Percentiles rank a stretch among this genome's conserved stretches.
phyloP scores from a whole-genome alignment of 345 rosid species.

The Gossypium arboreum region DNA sequence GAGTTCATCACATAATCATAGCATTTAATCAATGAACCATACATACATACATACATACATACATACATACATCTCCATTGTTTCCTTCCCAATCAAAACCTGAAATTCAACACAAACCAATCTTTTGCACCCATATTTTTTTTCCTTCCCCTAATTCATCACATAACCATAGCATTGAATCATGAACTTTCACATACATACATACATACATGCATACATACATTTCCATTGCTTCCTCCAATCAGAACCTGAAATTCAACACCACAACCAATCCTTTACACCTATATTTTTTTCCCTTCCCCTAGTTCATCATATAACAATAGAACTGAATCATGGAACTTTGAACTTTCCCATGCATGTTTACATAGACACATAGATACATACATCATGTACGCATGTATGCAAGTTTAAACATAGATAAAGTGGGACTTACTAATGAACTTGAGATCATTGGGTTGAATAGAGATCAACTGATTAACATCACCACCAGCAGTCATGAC shows the following conservation, averaged over 20 bases:
- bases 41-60: not conserved
- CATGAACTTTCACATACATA: too few species aligned
- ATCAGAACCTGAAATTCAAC: slow-evolving; percentile 7
- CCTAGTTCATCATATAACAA: not conserved
- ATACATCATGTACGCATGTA: not conserved
- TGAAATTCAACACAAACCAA: slow-evolving; percentile 13
- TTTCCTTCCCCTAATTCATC: not conserved
- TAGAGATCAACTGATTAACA: slow-evolving; percentile 67
- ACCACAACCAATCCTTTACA: slow-evolving; percentile 3
- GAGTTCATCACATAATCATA: too few species aligned
- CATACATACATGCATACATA: too few species aligned
- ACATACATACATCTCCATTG: not conserved
- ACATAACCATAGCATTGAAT: too few species aligned
- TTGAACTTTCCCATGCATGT: not conserved
- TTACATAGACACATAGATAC: not conserved
- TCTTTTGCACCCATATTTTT: not conserved
- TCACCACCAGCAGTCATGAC: slow-evolving; percentile 60
- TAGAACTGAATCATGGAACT: not conserved
- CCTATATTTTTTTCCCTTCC: not conserved
- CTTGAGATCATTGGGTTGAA: slow-evolving; percentile 93
- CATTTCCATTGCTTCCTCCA: not conserved
- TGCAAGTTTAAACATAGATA: slow-evolving; percentile 14
- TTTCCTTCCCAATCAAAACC: not conserved
- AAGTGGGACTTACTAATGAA: slow-evolving; percentile 52
- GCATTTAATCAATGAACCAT: too few species aligned